Percentiles rank a stretch among this genome's conserved stretches.
Evolutionary conservation across 306 rosid genomes (phyloP).

Genomic region (Crataegus laevigata): DNA sequence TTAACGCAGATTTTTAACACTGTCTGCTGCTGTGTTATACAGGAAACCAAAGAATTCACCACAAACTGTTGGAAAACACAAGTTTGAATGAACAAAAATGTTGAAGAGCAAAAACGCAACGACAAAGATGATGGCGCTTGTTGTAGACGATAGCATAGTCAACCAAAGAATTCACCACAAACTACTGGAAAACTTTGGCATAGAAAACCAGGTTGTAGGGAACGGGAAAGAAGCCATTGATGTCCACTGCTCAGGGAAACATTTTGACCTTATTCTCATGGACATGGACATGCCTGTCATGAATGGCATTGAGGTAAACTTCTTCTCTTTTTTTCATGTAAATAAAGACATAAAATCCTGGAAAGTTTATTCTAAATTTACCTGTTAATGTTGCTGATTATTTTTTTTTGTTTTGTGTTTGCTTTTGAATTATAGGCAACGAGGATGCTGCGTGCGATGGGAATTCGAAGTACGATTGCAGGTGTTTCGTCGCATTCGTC

Average conservation of each 20-base stretch:
- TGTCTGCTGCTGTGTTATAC: background rate
- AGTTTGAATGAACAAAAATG: background rate
- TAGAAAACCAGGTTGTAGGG: slow-evolving; percentile 35
- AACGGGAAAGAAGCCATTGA: slow-evolving; percentile 83
- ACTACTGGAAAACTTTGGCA: slow-evolving; percentile 44
- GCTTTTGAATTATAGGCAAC: slow-evolving; percentile 46
- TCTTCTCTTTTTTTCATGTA: background rate
- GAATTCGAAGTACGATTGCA: slow-evolving; percentile 52
- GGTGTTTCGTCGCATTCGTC: slow-evolving; percentile 51
- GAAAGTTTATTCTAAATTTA: background rate
- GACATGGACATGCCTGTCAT: slow-evolving; percentile 86
- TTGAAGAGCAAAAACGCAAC: background rate
- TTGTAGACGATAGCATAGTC: slow-evolving; percentile 54
- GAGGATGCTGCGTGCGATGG: slow-evolving; percentile 58
- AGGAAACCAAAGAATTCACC: background rate
- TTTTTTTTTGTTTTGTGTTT: background rate
- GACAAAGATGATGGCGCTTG: slow-evolving; percentile 45
- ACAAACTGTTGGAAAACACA: background rate
- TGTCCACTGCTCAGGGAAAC: slow-evolving; percentile 41
- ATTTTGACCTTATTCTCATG: slow-evolving; percentile 79
- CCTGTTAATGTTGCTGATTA: background rate
- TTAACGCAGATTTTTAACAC: background rate
- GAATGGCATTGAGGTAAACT: slow-evolving; percentile 68
- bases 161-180: slow-evolving; percentile 41
- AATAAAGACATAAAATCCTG: background rate